Conservation (phyloP, 2,329 filamentous ascomycete genomes). For the Pyrenophora teres region DNA sequence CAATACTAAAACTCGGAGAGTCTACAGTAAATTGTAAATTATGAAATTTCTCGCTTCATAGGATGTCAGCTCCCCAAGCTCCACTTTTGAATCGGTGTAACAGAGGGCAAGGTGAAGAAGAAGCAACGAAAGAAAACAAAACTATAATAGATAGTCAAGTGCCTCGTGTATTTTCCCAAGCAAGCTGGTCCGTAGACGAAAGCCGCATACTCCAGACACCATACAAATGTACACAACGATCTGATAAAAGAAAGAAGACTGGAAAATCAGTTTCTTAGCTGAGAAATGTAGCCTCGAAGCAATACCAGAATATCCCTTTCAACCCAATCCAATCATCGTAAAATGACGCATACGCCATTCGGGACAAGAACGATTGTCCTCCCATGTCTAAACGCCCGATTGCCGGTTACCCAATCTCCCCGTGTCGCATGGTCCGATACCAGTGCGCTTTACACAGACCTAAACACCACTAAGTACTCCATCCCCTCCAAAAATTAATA, state of each 20-base stretch:
- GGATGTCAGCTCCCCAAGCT: no score
- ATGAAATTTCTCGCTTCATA: no score
- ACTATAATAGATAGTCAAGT: no score
- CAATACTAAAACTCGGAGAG: no score
- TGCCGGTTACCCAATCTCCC: background rate
- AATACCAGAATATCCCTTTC: background rate
- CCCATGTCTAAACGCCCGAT: background rate
- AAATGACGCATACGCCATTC: no score
- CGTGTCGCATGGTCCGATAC: background rate
- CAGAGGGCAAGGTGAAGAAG: no score
- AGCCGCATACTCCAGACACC: constrained; percentile 15
- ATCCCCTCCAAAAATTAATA: constrained; percentile 43
- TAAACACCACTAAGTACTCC: constrained; percentile 37
- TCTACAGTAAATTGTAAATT: no score
- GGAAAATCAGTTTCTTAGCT: background rate
- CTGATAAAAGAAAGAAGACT: background rate
- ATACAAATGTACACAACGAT: background rate
- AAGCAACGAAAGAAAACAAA: no score
- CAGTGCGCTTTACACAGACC: constrained; percentile 13
- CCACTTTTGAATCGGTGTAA: no score
- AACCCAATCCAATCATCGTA: background rate
- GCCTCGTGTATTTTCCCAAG: no score
- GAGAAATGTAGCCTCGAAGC: no score
- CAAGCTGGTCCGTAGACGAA: constrained; percentile 13
- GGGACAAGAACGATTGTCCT: no score